These are phyloP conservation scores for Nepenthes alata DNA, from an alignment of 179 eudicot species.

Conservation along the genomic window DNA sequence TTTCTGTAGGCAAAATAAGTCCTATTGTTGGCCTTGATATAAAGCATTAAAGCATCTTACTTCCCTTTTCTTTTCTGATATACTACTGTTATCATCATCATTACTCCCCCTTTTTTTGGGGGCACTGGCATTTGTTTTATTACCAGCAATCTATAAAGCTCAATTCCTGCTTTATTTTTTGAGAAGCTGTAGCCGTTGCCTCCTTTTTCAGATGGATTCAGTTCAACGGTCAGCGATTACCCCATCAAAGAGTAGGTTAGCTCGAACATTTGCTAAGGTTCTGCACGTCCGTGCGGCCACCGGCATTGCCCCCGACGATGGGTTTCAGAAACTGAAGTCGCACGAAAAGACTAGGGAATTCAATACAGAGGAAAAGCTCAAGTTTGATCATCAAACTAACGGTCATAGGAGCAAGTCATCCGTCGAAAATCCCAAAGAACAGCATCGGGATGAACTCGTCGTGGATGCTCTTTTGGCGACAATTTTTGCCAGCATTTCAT, in stretches of 20 bases:
- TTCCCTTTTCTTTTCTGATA: neutral
- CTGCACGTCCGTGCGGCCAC: slow-evolving; percentile 40
- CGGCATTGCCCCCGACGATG: slow-evolving; percentile 41
- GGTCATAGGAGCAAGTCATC: slow-evolving; percentile 18
- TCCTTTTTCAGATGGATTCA: slow-evolving; percentile 21
- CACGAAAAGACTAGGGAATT: slow-evolving; percentile 21
- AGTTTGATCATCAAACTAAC: slow-evolving; percentile 2
- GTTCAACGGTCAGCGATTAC: slow-evolving; percentile 31
- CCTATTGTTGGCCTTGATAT: slow-evolving; percentile 1
- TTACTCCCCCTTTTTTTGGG: neutral
- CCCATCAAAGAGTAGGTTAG: slow-evolving; percentile 53
- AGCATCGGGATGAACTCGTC: slow-evolving; percentile 12
- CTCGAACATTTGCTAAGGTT: slow-evolving; percentile 63
- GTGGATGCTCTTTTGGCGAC: slow-evolving; percentile 36
- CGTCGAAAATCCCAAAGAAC: slow-evolving; percentile 17
- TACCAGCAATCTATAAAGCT: slow-evolving; percentile 1
- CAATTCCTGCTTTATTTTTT: no score
- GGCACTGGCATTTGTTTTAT: neutral
- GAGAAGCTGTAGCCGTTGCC: slow-evolving; percentile 18
- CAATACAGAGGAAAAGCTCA: slow-evolving; percentile 21
- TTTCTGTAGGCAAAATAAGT: neutral
- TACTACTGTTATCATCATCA: neutral
- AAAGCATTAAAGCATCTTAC: slow-evolving; percentile 3
- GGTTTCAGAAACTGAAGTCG: slow-evolving; percentile 29
- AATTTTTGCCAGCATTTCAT: slow-evolving; percentile 35